A percentile compares a stretch with the other conserved stretches of the same genome.
These are phyloP conservation scores for Cicer cuneatum DNA, from an alignment of 306 rosid genomes.

Conservation along the genomic window DNA sequence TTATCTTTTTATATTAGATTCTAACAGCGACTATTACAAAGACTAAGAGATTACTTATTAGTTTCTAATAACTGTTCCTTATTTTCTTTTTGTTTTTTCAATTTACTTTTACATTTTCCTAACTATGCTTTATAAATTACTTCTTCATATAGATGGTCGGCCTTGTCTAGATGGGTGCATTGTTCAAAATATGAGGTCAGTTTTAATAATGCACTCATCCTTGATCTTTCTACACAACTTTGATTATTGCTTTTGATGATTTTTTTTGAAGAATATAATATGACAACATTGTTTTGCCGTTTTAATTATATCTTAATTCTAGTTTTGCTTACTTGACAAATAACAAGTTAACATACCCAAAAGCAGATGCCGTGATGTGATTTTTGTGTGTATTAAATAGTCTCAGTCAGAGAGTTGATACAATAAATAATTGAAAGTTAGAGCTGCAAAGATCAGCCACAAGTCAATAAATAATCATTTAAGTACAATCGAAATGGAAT, in stretches of 20 bases:
- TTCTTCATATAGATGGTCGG: slow-evolving; percentile 68
- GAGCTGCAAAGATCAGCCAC: neutral
- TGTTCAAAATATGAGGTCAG: slow-evolving; percentile 93
- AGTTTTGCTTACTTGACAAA: neutral
- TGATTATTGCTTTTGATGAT: neutral
- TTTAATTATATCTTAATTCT: neutral
- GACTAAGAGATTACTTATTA: too few species aligned
- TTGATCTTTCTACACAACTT: slow-evolving; percentile 37
- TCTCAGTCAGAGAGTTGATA: neutral
- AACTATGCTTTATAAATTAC: slow-evolving; percentile 38
- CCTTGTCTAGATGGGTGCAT: slow-evolving; percentile 87
- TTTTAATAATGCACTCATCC: slow-evolving; percentile 32
- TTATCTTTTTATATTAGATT: too few species aligned
- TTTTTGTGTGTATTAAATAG: neutral
- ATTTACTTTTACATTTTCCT: slow-evolving; percentile 22
- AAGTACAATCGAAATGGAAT: neutral
- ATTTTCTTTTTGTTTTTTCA: neutral
- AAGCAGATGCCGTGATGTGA: neutral
- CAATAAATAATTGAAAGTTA: neutral
- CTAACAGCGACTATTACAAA: too few species aligned
- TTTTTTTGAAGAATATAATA: slow-evolving; percentile 21
- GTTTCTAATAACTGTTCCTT: neutral
- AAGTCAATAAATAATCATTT: too few species aligned
- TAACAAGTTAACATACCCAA: neutral
- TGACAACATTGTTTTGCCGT: neutral